Evolutionary conservation across 371 early-diverging fungal genomes (phyloP), one percentile per base, ranked within the genome.

Genomic region (Chytridium lagenaria): DNA sequence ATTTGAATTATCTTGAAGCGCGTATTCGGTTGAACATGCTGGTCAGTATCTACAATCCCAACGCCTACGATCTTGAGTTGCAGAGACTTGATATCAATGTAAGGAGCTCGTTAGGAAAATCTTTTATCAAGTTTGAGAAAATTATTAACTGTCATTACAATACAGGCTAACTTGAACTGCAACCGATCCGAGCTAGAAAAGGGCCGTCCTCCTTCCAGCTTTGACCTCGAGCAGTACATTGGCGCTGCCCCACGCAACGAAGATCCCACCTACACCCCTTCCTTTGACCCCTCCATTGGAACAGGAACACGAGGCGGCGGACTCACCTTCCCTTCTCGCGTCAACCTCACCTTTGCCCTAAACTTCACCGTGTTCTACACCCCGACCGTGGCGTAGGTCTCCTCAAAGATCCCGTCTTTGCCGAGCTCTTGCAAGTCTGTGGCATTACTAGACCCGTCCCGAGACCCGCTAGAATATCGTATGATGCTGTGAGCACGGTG

Each of bases 261-360:
- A 28, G 61, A 61, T 34, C 61, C 61, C 44, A 66, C 37, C 49
- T 66, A 44, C 66, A n/a, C 3, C 5, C 66, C 66, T 16, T 34
- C 30, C 23, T 38, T 10, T 44, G 30, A 38, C 44, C 40, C 66
- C 23, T 40, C 2, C 10, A 66, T 66, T 40, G 66, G 66, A 23
- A 10, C 30, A n/a, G 66, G n/a, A 5, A 12, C 23, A 2, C n/a
- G 49, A 5, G 49, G 28, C 10, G 66, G 36, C 33, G 50, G 63
- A 12, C 33, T 75, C 37, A 36, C 12, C 12, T 75, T 75, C 51
- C 76, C 76, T 0, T 37, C 76, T 12, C 70, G 66, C 33, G 23
- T 40, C 16, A 71, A 67, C 67, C 51, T 71, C 38, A 75, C 69
- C 50, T 75, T 71, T 39, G 67, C 71, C 52, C 70, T 75, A 71